Evolutionary conservation across 495 filamentous ascomycete species (phyloP).

Genomic region (Podospora pseudopauciseta): DNA sequence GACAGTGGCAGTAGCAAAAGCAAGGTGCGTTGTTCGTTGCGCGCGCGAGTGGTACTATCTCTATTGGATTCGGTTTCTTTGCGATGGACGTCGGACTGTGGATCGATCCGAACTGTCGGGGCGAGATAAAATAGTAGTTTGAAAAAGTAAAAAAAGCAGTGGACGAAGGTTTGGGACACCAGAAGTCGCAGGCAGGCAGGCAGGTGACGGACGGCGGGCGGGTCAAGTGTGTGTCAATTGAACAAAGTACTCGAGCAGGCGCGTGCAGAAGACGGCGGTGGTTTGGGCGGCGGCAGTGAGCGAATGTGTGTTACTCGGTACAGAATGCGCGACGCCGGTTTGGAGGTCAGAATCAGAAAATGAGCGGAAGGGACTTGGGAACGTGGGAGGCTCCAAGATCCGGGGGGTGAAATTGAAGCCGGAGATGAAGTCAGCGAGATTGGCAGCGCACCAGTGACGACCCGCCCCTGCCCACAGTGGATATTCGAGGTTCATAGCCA

Average conservation of each 20-base stretch:
- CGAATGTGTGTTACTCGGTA: constrained; percentile 6
- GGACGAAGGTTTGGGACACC: not conserved
- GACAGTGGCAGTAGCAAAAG: not conserved
- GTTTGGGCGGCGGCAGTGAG: not conserved
- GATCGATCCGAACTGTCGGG: not conserved
- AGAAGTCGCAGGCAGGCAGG: constrained; percentile 3
- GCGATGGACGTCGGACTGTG: not conserved
- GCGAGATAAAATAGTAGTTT: constrained; percentile 6
- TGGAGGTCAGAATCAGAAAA: constrained; percentile 9
- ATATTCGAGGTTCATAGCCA: not conserved
- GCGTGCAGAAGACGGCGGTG: not conserved
- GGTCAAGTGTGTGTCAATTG: constrained; percentile 2
- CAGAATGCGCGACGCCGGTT: constrained; percentile 8
- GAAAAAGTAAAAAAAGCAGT: not conserved
- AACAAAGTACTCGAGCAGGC: not conserved
- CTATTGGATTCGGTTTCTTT: not conserved
- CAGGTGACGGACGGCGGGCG: not conserved
- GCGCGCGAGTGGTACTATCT: not conserved
- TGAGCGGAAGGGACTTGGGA: constrained; percentile 11
- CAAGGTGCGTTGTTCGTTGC: not conserved
- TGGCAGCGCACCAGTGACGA: constrained; percentile 18
- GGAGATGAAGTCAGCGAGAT: constrained; percentile 34
- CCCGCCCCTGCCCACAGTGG: not conserved
- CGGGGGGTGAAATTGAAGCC: constrained; percentile 27
- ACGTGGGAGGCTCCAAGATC: constrained; percentile 10